Percentiles rank a stretch among this genome's conserved stretches.
Evolutionary conservation across 495 filamentous ascomycete genomes (phyloP).

Genomic region (Patellaria atrata): DNA sequence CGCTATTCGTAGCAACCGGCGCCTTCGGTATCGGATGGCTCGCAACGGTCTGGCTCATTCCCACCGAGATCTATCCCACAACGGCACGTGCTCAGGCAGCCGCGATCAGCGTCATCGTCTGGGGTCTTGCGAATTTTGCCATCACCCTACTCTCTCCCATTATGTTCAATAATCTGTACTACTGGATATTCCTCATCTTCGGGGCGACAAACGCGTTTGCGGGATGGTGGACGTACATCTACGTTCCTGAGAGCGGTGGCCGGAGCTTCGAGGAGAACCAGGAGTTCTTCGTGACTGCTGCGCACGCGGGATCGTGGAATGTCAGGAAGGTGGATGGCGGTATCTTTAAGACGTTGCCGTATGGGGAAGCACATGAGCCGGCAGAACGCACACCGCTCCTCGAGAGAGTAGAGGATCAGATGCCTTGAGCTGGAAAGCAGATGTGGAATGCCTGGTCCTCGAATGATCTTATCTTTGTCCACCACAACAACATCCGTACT

Average conservation of each 20-base stretch:
- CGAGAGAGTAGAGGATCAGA: conserved; percentile 24
- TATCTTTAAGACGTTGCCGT: conserved; percentile 33
- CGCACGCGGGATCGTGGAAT: conserved; percentile 32
- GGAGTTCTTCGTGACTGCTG: conserved; percentile 37
- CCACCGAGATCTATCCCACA: conserved; percentile 43
- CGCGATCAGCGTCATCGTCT: conserved; percentile 38
- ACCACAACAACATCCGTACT: too few relatives aligned
- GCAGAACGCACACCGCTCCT: conserved; percentile 31
- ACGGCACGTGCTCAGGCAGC: conserved; percentile 39
- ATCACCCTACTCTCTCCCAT: conserved; percentile 42
- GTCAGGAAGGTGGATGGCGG: conserved; percentile 35
- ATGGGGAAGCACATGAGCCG: conserved; percentile 20
- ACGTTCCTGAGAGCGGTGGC: conserved; percentile 38
- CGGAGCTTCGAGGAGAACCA: conserved; percentile 43
- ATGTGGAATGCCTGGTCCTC: too few relatives aligned
- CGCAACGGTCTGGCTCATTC: conserved; percentile 41
- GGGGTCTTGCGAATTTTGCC: conserved; percentile 43
- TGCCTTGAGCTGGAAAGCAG: conserved; percentile 8
- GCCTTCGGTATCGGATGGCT: conserved; percentile 46
- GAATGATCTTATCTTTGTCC: too few relatives aligned
- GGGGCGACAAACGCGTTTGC: conserved; percentile 37
- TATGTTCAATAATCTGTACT: conserved; percentile 40
- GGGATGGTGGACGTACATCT: conserved; percentile 37
- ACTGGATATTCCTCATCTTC: conserved; percentile 42
- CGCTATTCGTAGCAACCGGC: conserved; percentile 37